Base-by-base conservation (phyloP, 352 stramenopile species). In the Globisporangium camurandrum region DNA sequence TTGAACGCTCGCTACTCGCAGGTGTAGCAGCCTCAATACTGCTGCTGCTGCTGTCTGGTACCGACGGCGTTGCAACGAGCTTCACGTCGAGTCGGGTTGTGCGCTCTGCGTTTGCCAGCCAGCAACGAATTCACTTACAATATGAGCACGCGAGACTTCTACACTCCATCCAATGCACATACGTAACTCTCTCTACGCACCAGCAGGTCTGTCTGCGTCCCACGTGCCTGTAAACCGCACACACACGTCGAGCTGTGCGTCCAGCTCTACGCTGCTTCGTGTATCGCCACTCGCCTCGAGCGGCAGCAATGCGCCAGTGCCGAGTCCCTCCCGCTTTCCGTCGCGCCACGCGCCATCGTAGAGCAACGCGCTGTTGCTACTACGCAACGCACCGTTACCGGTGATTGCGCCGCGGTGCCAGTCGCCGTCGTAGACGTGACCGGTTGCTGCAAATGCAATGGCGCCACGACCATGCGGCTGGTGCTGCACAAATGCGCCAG, bases 291-390 rank as follows among this genome's bases (percentile, higher is more conserved):
- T n/a, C n/a, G n/a, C n/a, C n/a, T n/a, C n/a, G n/a, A n/a, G n/a
- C 27, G n/a, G 33, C 1, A 49, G 30, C 45, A 51, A 11, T 9
- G 54, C 45, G 1, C 52, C 52, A 36, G 22, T 22, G 0, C 72
- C 72, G 3, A 40, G 14, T 4, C 72, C 69, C 22, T 67, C 24
- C 4, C 69, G 69, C 9, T 64, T 45, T 14, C 65, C 65, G 34
- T 58, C 46, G 7, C 48, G 42, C 71, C 75, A 86, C 22, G 49
- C 47, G n/a, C 71, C 71, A 16, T 86, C 63, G 33, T 82, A 85
- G 1, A 80, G 28, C 17, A 23, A 20, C 19, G 43, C 48, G 0
- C 55, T 62, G 0, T 36, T 8, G 1, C 22, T 0, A 40, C 64
- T 56, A 6, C 44, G 48, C 1, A 77, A 49, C 10, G 64, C 36